Conservation (phyloP, 257 asterid genomes). For the Solanum tarijense region DNA sequence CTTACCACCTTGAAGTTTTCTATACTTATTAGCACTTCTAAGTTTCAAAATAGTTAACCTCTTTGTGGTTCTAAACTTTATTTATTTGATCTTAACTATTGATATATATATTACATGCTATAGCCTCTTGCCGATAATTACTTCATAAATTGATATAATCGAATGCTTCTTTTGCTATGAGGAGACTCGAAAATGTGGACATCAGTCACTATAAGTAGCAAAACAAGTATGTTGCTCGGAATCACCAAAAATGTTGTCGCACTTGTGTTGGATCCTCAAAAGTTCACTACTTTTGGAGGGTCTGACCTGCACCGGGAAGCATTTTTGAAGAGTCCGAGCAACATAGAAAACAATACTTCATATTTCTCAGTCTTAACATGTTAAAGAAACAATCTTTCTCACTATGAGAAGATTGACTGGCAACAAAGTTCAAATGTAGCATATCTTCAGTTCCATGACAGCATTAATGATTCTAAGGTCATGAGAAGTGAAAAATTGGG, state of each 20-base stretch:
- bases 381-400: neutral
- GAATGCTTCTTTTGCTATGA: neutral
- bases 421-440: neutral
- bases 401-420: neutral
- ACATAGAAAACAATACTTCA: neutral
- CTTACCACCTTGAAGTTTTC: neutral
- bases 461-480: neutral
- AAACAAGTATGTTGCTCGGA: neutral
- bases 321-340: neutral
- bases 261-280: neutral
- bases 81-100: neutral
- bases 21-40: neutral
- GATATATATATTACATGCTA: neutral
- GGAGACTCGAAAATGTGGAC: neutral
- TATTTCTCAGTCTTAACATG: neutral
- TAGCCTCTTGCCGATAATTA: neutral
- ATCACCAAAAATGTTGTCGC: neutral
- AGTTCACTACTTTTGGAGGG: neutral
- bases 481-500: neutral
- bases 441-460: neutral
- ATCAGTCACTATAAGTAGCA: neutral
- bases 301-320: neutral
- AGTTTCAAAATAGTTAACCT: neutral
- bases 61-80: neutral
- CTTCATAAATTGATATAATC: neutral